A percentile compares a stretch with the other conserved stretches of the same genome.
Conservation (phyloP, 805 yeast genomes). For the Candida michaelii region DNA sequence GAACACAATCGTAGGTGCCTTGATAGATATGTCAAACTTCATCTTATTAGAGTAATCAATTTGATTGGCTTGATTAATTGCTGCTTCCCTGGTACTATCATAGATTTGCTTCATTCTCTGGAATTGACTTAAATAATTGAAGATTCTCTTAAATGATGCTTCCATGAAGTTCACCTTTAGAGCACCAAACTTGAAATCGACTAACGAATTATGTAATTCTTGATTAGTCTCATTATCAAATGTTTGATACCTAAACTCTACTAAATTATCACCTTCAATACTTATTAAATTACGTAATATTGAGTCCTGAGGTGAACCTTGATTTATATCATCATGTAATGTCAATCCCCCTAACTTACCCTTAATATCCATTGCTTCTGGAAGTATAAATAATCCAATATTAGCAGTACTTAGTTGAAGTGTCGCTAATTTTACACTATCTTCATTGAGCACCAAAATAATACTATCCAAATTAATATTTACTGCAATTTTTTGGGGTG, state of each 20-base stretch:
- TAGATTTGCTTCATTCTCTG: constrained; percentile 85
- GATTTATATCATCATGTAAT: constrained; percentile 72
- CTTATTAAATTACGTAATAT: constrained; percentile 63
- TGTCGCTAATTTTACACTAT: constrained; percentile 78
- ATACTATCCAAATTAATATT: constrained; percentile 70
- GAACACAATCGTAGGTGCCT: constrained; percentile 82
- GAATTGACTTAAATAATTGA: constrained; percentile 69
- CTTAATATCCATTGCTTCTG: constrained; percentile 71
- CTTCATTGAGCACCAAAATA: constrained; percentile 75
- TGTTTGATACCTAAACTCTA: constrained; percentile 82
- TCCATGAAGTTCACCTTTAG: constrained; percentile 77
- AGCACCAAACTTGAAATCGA: constrained; percentile 73
- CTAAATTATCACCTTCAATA: constrained; percentile 79
- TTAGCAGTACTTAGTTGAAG: constrained; percentile 72
- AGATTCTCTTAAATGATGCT: constrained; percentile 67
- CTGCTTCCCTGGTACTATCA: constrained; percentile 86
- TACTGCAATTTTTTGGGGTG: constrained; percentile 76
- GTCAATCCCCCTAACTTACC: constrained; percentile 78
- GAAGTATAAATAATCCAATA: constrained; percentile 62
- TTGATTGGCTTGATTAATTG: constrained; percentile 76
- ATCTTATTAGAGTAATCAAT: constrained; percentile 59
- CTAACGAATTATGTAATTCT: constrained; percentile 51
- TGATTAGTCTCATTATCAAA: constrained; percentile 54
- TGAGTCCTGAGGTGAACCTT: constrained; percentile 59
- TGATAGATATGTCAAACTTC: constrained; percentile 67